Conservation (phyloP, 2,329 filamentous ascomycete genomes). For the Fusarium tjaetaba region DNA sequence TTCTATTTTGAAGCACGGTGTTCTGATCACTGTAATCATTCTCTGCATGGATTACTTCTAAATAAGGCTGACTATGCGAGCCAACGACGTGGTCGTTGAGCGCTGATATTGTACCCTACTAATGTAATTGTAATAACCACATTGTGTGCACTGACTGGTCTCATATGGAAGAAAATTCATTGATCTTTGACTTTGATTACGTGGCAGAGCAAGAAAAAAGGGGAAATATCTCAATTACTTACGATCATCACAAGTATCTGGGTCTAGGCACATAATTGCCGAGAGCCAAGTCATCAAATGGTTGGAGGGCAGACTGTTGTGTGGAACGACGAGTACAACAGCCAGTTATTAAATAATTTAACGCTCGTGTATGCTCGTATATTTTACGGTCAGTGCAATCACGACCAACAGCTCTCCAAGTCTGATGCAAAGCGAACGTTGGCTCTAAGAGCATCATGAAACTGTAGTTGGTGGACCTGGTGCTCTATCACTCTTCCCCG, state of each 20-base stretch:
- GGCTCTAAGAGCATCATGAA: slow-evolving; percentile 38
- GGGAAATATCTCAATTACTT: neutral
- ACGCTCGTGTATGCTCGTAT: neutral
- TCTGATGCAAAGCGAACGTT: neutral
- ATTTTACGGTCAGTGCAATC: slow-evolving; percentile 9
- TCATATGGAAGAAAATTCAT: neutral
- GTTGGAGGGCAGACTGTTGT: neutral
- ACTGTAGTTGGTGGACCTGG: slow-evolving; percentile 22
- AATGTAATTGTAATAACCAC: neutral
- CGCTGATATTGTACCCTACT: neutral
- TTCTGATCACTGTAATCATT: neutral
- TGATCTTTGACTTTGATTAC: neutral
- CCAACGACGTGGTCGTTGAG: neutral
- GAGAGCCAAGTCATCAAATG: slow-evolving; percentile 21
- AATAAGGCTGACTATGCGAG: neutral
- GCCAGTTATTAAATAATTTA: neutral
- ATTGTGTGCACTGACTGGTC: neutral
- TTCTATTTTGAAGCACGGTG: neutral
- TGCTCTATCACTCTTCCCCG: slow-evolving; percentile 13
- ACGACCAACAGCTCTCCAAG: neutral
- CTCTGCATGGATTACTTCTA: neutral
- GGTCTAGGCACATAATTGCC: slow-evolving; percentile 24
- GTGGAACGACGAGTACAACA: neutral
- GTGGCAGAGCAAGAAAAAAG: neutral
- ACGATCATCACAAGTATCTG: neutral